Evolutionary conservation across 1,284 basidiomycete genomes (phyloP), one percentile per base, ranked within the genome.

Genomic region (Leccinum fuscescens): DNA sequence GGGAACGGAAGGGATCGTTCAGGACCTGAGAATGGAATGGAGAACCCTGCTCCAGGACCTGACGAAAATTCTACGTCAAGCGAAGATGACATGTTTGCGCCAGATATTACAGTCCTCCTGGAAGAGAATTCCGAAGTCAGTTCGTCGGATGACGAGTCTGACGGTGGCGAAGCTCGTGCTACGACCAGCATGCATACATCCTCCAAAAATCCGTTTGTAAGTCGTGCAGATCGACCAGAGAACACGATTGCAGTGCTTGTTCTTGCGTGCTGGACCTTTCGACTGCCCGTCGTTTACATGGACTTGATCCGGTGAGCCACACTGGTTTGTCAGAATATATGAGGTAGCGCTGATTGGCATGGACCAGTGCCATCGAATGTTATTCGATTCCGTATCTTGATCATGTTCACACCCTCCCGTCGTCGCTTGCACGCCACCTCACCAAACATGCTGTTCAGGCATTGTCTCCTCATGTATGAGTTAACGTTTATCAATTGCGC

Each of bases 301-400:
- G 92, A 94, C 69, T 82, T 96, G 53, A 80, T 88, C 44, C 78
- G 78, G 93, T 91, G 67, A 65, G 85, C 71, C 63, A 44, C 8
- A 29, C 60, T 49, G 31, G 42, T 27, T 20, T 37, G 39, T 59
- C 33, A 56, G 56, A 11, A 31, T 27, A 3, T 46, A 51, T 37
- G 54, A 57, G 14, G 39, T 51, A 54, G 55, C 49, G 42, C 39
- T 66, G 50, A 67, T 53, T 53, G 6, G 31, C 31, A 14, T 46
- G 42, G 49, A 59, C 11, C 37, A 93, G 91, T 56, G 75, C 88
- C 58, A 85, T 95, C 51, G 88, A 93, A 66, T 77, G 78, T 22
- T 88, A 90, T 69, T 78, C 85, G 33, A 78, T 98, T 42, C 94
- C 94, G 0, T 97, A 94, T 76, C 80, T 98, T 52, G 89, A 95